Percentiles rank a stretch among this genome's conserved stretches.
phyloP scores from a whole-genome alignment of 345 rosid genomes.

The Populus euphratica region DNA sequence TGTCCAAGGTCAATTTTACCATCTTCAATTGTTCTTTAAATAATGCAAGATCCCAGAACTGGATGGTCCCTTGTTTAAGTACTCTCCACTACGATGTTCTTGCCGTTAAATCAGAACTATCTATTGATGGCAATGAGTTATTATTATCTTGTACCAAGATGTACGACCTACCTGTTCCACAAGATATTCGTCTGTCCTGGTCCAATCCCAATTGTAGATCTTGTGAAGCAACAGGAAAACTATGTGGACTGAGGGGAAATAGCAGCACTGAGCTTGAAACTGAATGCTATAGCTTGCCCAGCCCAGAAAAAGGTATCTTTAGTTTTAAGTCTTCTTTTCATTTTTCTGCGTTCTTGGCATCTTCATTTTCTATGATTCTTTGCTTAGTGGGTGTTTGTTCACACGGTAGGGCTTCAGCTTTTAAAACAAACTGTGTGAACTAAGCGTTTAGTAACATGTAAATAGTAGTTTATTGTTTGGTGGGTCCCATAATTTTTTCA shows the following conservation, averaged over 20 bases:
- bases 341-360: too few species aligned
- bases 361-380: too few species aligned
- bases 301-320: not conserved
- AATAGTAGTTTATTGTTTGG: too few species aligned
- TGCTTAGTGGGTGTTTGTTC: too few species aligned
- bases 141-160: conserved; percentile 2
- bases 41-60: too few species aligned
- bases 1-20: not conserved
- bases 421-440: too few species aligned
- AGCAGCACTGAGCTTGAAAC: not conserved
- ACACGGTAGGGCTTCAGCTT: too few species aligned
- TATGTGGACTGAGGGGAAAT: not conserved
- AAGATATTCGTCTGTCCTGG: not conserved
- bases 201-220: not conserved
- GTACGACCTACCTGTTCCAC: not conserved
- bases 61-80: not conserved
- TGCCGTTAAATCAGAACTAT: not conserved
- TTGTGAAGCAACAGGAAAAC: not conserved
- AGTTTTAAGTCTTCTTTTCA: not conserved
- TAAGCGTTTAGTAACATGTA: too few species aligned
- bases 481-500: too few species aligned
- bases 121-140: not conserved
- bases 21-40: conserved; percentile 14
- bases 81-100: conserved; percentile 1
- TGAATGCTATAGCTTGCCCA: not conserved